Evolutionary conservation across 1,139 yeast species (phyloP), one percentile per base, ranked within the genome.

Genomic region (Lodderomyces pseudojiufengensis): DNA sequence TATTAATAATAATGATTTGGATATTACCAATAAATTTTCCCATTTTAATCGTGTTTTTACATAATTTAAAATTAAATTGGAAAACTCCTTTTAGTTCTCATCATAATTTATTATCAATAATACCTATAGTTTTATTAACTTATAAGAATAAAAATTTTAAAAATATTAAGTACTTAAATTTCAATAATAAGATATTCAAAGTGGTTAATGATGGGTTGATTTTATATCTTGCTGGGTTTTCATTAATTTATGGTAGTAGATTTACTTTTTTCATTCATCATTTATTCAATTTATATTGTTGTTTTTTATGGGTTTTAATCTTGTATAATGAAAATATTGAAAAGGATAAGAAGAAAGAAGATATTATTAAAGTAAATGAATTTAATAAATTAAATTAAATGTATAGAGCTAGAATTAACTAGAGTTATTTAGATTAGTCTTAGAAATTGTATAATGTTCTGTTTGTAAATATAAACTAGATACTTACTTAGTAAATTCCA

Each of bases 81-180:
- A 73, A 66, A 36, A 82, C 88, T 0, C 84, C 90, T 15, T 83
- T 84, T 47, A 76, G 83, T 11, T 80, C 90, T 0, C 92, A 83
- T 52, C 92, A 83, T 52, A 83, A 83, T 50, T 62, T 81, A 33
- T 55, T 83, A 40, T 81, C 88, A 0, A 73, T 84, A 13, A 55
- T 80, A 9, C 90, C 92, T 1, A 74, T 80, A 1, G 63, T 82
- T 10, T 45, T 76, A 7, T 49, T 80, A 26, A 70, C 73, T 27
- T 76, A 73, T 42, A 54, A 64, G 29, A 71, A 78, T 48, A 71
- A 77, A 48, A 24, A 39, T 24, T 35, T 40, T 27, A 35, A 18
- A 18, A 21, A 12, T 23, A 16, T 28, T 11, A n/a, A 20, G 27
- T 23, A 6, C 30, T 16, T 2, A 5, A 25, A 14, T 14, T 32